Conservation (phyloP, 2,329 filamentous ascomycete genomes). For the Nothomitra cinnamomea region DNA sequence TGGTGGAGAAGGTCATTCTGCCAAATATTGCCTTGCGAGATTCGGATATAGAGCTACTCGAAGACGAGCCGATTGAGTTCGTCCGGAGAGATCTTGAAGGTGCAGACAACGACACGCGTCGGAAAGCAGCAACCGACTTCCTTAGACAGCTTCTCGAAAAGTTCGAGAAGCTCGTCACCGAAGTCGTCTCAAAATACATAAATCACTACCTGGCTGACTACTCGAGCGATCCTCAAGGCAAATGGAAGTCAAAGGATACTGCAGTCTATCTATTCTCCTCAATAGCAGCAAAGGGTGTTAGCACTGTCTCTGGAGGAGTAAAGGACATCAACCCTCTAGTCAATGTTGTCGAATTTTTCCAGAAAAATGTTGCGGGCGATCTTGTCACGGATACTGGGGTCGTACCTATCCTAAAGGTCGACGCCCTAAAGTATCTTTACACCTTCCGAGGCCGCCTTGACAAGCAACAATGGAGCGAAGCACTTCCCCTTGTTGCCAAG, state of each 20-base stretch:
- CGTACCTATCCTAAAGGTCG: conserved; percentile 82
- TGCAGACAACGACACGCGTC: conserved; percentile 84
- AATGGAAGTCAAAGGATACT: conserved; percentile 97
- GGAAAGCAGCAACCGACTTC: conserved; percentile 89
- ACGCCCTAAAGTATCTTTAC: conserved; percentile 96
- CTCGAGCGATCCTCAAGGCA: conserved; percentile 44
- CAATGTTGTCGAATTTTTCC: conserved; percentile 88
- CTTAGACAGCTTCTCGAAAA: conserved; percentile 74
- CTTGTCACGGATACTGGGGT: conserved; percentile 51
- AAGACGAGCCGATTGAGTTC: conserved; percentile 97
- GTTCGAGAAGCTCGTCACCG: conserved; percentile 72
- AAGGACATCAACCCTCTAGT: conserved; percentile 77
- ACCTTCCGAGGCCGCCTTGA: conserved; percentile 91
- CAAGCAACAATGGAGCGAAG: conserved; percentile 78
- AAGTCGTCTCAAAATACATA: conserved; percentile 75
- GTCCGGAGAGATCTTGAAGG: conserved; percentile 90
- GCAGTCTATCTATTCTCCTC: conserved; percentile 94
- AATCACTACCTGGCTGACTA: conserved; percentile 65
- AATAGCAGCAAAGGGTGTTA: conserved; percentile 77
- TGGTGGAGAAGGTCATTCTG: conserved; percentile 89
- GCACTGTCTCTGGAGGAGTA: conserved; percentile 77
- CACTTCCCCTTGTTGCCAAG: conserved; percentile 77
- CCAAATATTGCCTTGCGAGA: conserved; percentile 85
- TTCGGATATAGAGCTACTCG: conserved; percentile 87
- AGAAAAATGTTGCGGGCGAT: conserved; percentile 80